Evolutionary conservation across 2,329 filamentous ascomycete species (phyloP).

Genomic region (Chalaropsis thielavioides): DNA sequence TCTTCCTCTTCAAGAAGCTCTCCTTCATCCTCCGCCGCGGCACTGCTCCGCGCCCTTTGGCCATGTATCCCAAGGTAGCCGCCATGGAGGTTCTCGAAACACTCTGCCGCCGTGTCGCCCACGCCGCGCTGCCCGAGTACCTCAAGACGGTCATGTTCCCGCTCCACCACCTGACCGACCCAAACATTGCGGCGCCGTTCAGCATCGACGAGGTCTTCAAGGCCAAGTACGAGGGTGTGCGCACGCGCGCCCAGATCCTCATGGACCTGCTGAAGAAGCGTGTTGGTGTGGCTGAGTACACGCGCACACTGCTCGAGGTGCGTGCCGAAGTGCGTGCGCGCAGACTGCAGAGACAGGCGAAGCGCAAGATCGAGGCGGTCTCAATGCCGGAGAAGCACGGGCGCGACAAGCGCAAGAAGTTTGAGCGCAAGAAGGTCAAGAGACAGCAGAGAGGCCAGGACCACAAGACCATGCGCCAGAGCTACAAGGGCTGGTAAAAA

Average conservation of each 20-base stretch:
- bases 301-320: constrained; percentile 57
- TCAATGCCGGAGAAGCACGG: constrained; percentile 65
- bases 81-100: constrained; percentile 61
- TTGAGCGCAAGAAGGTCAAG: constrained; percentile 70
- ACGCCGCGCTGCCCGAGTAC: constrained; percentile 43
- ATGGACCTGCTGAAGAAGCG: constrained; percentile 75
- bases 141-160: constrained; percentile 45
- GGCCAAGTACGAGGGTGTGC: constrained; percentile 53
- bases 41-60: constrained; percentile 44
- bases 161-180: constrained; percentile 73
- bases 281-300: constrained; percentile 66
- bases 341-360: constrained; percentile 59
- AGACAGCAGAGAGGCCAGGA: constrained; percentile 65
- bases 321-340: constrained; percentile 57
- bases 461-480: constrained; percentile 56
- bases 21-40: constrained; percentile 69
- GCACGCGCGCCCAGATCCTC: constrained; percentile 57
- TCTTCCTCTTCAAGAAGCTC: constrained; percentile 65
- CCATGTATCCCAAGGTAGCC: constrained; percentile 59
- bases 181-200: constrained; percentile 55
- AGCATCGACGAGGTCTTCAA: constrained; percentile 58
- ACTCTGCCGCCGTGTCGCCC: constrained; percentile 47
- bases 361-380: constrained; percentile 81
- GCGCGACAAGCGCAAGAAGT: constrained; percentile 65
- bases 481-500: constrained; percentile 40